A percentile compares a stretch with the other conserved stretches of the same genome.
phyloP scores from a whole-genome alignment of 352 stramenopile species.

The Achlya hypogyna region DNA sequence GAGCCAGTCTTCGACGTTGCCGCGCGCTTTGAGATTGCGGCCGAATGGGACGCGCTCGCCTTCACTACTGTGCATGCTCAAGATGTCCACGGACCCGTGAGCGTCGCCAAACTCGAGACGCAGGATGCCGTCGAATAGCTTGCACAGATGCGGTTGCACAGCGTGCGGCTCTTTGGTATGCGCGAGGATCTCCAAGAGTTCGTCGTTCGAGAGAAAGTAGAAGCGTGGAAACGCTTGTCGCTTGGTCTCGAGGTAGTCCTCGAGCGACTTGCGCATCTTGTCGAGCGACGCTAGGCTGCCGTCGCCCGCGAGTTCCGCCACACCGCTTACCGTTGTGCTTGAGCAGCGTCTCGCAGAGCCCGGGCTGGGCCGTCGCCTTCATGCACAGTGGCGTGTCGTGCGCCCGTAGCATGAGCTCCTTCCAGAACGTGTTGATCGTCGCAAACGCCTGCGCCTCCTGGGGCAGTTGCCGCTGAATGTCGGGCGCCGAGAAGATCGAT shows the following conservation, averaged over 20 bases:
- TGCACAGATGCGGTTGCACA: conserved; percentile 71
- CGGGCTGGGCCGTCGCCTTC: conserved; percentile 43
- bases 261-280: conserved; percentile 66
- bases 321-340: conserved; percentile 44
- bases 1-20: conserved; percentile 85
- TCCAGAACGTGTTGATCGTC: conserved; percentile 70
- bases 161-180: conserved; percentile 70
- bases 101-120: conserved; percentile 64
- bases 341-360: conserved; percentile 45
- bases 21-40: conserved; percentile 64
- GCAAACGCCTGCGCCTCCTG: conserved; percentile 51
- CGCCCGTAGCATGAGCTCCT: conserved; percentile 59
- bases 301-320: background rate
- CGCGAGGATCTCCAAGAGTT: conserved; percentile 74
- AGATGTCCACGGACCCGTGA: conserved; percentile 40
- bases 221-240: conserved; percentile 77
- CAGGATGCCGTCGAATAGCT: conserved; percentile 77
- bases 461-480: conserved; percentile 77
- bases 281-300: conserved; percentile 37
- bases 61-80: conserved; percentile 74
- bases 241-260: conserved; percentile 80
- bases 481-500: conserved; percentile 67
- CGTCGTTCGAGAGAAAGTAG: conserved; percentile 85
- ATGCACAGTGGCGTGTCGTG: conserved; percentile 55
- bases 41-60: conserved; percentile 70